These are phyloP conservation scores for Boletus rubroflammeus DNA, from an alignment of 768 basidiomycete species.

Conservation along the genomic window DNA sequence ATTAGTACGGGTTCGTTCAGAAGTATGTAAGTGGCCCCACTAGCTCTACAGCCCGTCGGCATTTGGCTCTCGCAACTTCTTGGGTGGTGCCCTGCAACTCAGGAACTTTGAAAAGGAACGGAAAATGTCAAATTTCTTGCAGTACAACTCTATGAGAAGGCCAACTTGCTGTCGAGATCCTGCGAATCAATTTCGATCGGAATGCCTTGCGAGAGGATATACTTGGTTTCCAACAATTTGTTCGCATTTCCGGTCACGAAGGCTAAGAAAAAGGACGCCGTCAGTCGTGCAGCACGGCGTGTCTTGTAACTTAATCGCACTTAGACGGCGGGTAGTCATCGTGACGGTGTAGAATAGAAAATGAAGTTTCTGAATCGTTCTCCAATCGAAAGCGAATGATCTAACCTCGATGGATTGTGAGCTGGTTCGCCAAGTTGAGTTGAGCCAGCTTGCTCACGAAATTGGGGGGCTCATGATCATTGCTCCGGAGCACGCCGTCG, in stretches of 20 bases:
- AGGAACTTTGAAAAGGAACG: conserved; percentile 54
- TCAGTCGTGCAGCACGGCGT: conserved; percentile 7
- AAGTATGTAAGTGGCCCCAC: conserved; percentile 39
- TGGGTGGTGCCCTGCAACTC: conserved; percentile 92
- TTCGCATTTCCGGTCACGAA: conserved; percentile 95
- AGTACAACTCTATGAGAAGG: neutral
- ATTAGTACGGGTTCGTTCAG: neutral
- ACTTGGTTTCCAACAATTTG: conserved; percentile 85
- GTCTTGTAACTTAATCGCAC: conserved; percentile 14
- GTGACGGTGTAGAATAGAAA: neutral
- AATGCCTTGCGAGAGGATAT: conserved; percentile 65
- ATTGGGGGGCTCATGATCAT: neutral
- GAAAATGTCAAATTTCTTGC: neutral
- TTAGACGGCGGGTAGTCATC: conserved; percentile 26
- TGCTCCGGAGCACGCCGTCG: conserved; percentile 3
- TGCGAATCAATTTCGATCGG: conserved; percentile 75
- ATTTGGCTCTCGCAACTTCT: conserved; percentile 88
- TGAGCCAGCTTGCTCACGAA: neutral
- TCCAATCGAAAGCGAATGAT: neutral
- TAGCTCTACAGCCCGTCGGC: conserved; percentile 76
- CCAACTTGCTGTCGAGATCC: conserved; percentile 70
- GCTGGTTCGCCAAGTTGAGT: neutral
- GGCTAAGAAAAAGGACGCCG: conserved; percentile 43
- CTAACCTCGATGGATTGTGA: neutral
- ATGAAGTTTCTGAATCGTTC: neutral